Evolutionary conservation across 1,284 basidiomycete genomes (phyloP), one percentile per base, ranked within the genome.

Genomic region (Sporisorium graminicola): DNA sequence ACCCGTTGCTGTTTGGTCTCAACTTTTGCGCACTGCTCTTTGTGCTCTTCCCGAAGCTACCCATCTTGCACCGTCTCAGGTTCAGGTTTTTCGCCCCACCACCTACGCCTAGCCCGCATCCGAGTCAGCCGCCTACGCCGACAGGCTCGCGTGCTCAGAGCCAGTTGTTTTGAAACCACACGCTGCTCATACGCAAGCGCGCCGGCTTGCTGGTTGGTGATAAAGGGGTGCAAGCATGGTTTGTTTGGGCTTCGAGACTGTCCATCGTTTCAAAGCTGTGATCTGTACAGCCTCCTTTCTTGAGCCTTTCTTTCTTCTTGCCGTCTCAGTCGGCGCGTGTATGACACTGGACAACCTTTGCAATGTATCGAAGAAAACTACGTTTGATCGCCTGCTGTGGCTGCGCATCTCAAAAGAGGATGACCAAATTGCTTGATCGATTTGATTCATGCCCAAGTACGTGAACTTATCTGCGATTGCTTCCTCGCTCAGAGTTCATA

Each of bases 41-140:
- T 58, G 91, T 94, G 59, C 90, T 99, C 54, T 92, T 98, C 81
- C 95, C 97, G 50, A 99, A 99, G 87, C 89, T 99, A n/a, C 96
- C 96, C 50, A 90, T 93, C 87, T 60, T 83, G 40, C 80, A 82
- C 50, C 67, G 80, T 3, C 65, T 82, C 33, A 47, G 80, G 18
- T 80, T 82, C 64, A 74, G 72, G 58, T 73, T 77, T 43, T 66
- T 71, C 29, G 64, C 58, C 1, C 63, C 65, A 33, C 61, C 65
- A 22, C 74, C 70, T 27, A 78, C 75, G 26, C 62, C 70, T 18
- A 76, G 73, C 56, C 75, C 78, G 33, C 61, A 77, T 58, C 75
- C 74, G 0, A 78, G 72, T 35, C 63, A 63, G 35, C 80, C 80
- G 22, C 67, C 76, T n/a, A 81, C 80, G 16, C 80, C 80, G 6